Percentiles rank a stretch among this genome's conserved stretches.
These are phyloP conservation scores for Sporisorium iseilematis-ciliati DNA, from an alignment of 1,284 basidiomycete species.

Conservation along the genomic window DNA sequence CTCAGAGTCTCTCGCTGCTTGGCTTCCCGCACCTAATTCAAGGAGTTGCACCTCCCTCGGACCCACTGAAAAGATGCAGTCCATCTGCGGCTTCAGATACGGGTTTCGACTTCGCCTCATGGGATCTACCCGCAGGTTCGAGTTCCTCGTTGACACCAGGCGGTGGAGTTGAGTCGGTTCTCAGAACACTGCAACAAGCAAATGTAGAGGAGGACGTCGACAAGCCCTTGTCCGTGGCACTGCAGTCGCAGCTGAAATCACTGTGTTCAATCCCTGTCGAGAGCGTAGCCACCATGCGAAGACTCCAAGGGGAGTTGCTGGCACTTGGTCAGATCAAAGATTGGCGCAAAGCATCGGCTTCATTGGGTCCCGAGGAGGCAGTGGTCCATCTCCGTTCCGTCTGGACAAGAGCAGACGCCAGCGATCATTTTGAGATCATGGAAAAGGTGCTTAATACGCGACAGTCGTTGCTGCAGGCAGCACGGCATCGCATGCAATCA, in stretches of 20 bases:
- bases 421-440: slow-evolving; percentile 75
- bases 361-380: slow-evolving; percentile 37
- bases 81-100: slow-evolving; percentile 76
- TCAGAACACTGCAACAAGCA: slow-evolving; percentile 77
- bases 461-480: slow-evolving; percentile 81
- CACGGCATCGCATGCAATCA: slow-evolving; percentile 76
- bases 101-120: slow-evolving; percentile 89
- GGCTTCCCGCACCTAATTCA: slow-evolving; percentile 87
- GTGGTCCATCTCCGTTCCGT: slow-evolving; percentile 24
- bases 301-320: slow-evolving; percentile 39
- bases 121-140: slow-evolving; percentile 76
- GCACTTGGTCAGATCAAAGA: slow-evolving; percentile 47
- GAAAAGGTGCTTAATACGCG: slow-evolving; percentile 86
- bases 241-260: slow-evolving; percentile 37
- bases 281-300: slow-evolving; percentile 34
- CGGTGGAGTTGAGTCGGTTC: slow-evolving; percentile 79
- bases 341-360: slow-evolving; percentile 32
- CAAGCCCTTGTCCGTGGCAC: slow-evolving; percentile 19
- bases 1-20: slow-evolving; percentile 78
- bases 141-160: slow-evolving; percentile 19
- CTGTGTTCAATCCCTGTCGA: slow-evolving; percentile 40
- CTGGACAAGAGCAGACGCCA: slow-evolving; percentile 19
- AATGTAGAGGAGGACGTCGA: slow-evolving; percentile 28
- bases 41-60: slow-evolving; percentile 16
- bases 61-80: slow-evolving; percentile 41